These are phyloP conservation scores for Xylaria sp. DNA, from an alignment of 2,329 filamentous ascomycete genomes.

Conservation along the genomic window DNA sequence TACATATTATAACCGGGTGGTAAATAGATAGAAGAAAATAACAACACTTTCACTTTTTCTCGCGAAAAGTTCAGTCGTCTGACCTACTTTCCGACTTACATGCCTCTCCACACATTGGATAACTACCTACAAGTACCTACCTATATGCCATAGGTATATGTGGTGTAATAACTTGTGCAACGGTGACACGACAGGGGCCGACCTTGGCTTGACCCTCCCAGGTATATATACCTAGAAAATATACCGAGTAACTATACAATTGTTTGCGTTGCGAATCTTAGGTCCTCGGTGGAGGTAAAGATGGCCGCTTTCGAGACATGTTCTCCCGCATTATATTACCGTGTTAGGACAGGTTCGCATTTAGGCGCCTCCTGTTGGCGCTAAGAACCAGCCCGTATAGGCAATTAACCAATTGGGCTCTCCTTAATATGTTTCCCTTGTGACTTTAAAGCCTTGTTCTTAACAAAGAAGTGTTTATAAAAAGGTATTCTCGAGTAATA, in stretches of 20 bases:
- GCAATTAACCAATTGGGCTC: no score
- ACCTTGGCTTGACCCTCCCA: background rate
- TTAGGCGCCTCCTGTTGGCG: slow-evolving; percentile 11
- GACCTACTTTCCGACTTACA: no score
- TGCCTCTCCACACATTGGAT: background rate
- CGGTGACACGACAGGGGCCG: slow-evolving; percentile 24
- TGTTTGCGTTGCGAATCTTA: background rate
- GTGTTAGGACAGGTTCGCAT: slow-evolving; percentile 5
- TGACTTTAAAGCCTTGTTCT: no score
- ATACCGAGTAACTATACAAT: background rate
- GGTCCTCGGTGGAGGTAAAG: background rate
- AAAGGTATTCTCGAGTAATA: no score
- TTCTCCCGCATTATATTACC: slow-evolving; percentile 25
- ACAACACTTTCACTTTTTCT: slow-evolving; percentile 4
- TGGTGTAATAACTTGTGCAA: slow-evolving; percentile 18
- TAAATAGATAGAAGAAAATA: no score
- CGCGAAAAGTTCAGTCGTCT: background rate
- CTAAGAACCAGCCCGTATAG: background rate
- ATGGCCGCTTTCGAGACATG: slow-evolving; percentile 11
- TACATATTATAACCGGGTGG: background rate
- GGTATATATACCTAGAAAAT: background rate
- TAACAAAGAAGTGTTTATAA: no score
- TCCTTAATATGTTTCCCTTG: no score
- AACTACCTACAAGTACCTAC: background rate
- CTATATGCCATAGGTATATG: background rate